A percentile compares a stretch with the other conserved stretches of the same genome.
Conservation (phyloP, 2,329 filamentous ascomycete species). For the Myriosclerotinia scirpicola region DNA sequence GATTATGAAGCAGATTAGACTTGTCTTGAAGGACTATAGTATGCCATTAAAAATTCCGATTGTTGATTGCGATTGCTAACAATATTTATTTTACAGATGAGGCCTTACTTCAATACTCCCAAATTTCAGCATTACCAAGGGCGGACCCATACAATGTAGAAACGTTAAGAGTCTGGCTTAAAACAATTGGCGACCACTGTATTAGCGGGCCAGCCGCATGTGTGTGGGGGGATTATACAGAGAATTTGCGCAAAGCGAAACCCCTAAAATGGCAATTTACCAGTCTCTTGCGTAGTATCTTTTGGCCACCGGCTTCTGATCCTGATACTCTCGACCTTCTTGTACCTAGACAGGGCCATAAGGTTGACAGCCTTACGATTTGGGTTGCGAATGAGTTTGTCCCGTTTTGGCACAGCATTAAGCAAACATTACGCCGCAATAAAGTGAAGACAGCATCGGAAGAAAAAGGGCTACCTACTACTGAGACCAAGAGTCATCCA, state of each 20-base stretch:
- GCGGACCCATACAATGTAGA: conserved; percentile 28
- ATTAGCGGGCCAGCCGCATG: conserved; percentile 20
- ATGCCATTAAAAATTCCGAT: neutral
- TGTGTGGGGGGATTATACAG: conserved; percentile 17
- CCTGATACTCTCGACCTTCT: conserved; percentile 25
- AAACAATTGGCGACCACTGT: neutral
- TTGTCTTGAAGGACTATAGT: conserved; percentile 30
- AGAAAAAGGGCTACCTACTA: neutral
- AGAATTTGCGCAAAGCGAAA: neutral
- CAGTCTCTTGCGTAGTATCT: conserved; percentile 16
- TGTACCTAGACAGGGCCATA: conserved; percentile 22
- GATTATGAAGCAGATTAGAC: conserved; percentile 25
- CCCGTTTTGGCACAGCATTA: conserved; percentile 24
- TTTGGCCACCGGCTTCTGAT: neutral
- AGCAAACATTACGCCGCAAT: neutral
- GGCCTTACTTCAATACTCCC: conserved; percentile 27
- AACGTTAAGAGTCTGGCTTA: neutral
- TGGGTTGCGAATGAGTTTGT: conserved; percentile 29
- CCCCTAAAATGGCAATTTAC: conserved; percentile 15
- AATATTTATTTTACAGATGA: conserved; percentile 20
- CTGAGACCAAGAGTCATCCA: conserved; percentile 1
- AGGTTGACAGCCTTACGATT: conserved; percentile 26
- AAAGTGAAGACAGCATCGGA: neutral
- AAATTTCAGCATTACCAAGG: conserved; percentile 24
- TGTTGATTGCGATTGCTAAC: neutral